A percentile compares a stretch with the other conserved stretches of the same genome.
These are phyloP conservation scores for Exophiala sp. DNA, from an alignment of 2,329 filamentous ascomycete species.

Conservation along the genomic window DNA sequence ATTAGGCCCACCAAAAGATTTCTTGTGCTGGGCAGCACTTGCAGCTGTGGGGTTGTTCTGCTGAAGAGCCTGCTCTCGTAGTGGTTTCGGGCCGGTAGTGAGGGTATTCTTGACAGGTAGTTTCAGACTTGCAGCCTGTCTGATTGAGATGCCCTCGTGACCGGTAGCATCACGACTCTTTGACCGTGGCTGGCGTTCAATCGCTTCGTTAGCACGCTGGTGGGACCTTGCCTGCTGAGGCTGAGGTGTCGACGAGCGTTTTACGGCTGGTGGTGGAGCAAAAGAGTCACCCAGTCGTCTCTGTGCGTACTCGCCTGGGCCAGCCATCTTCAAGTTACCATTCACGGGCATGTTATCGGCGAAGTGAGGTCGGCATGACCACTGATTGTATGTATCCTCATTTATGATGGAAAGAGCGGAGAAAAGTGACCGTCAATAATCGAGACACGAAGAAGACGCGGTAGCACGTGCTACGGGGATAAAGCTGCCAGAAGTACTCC, in stretches of 20 bases:
- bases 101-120: constrained; percentile 16
- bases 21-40: background rate
- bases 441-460: constrained; percentile 5
- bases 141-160: background rate
- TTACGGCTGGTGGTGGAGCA: background rate
- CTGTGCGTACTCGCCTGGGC: no score
- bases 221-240: constrained; percentile 12
- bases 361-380: background rate
- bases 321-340: constrained; percentile 1
- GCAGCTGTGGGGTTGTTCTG: background rate
- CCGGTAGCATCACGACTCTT: constrained; percentile 2
- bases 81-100: constrained; percentile 1
- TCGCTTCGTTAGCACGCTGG: constrained; percentile 8
- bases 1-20: background rate
- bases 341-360: constrained; percentile 14
- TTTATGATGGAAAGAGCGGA: background rate
- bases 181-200: background rate
- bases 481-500: background rate
- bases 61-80: background rate
- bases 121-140: constrained; percentile 13
- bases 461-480: constrained; percentile 10
- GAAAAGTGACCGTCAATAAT: background rate
- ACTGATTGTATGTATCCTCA: background rate
- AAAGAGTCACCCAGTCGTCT: no score
- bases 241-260: constrained; percentile 20